Percentiles rank a stretch among this genome's conserved stretches.
phyloP scores from a whole-genome alignment of 2,329 filamentous ascomycete genomes.

The Cryphonectria radicalis region DNA sequence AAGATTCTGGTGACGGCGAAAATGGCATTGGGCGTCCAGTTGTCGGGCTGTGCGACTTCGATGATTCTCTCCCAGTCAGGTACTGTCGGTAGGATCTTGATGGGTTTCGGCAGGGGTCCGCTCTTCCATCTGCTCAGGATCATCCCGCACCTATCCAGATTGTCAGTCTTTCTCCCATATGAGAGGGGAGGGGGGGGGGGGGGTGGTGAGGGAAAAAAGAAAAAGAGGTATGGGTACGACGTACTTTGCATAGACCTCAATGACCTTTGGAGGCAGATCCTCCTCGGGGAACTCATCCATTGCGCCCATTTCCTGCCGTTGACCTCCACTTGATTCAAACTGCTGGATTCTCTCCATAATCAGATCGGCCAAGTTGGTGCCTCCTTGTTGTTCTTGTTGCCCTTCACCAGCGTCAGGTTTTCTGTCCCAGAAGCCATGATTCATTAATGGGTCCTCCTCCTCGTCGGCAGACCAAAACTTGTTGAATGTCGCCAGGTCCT shows the following conservation, averaged over 20 bases:
- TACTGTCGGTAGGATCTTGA: conserved; percentile 93
- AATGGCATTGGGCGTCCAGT: conserved; percentile 71
- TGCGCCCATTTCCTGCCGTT: conserved; percentile 54
- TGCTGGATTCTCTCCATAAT: conserved; percentile 94
- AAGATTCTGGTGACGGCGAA: conserved; percentile 94
- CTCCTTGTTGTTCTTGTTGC: conserved; percentile 44
- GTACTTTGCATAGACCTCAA: conserved; percentile 91
- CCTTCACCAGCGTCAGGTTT: conserved; percentile 46
- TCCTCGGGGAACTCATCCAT: conserved; percentile 78
- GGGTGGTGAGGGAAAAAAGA: background rate
- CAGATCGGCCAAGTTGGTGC: conserved; percentile 86
- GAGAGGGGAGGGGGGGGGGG: conserved; percentile 7
- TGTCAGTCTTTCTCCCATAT: conserved; percentile 28
- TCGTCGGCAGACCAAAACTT: conserved; percentile 77
- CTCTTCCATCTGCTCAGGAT: conserved; percentile 93
- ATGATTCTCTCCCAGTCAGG: conserved; percentile 92
- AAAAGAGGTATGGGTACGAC: conserved; percentile 31
- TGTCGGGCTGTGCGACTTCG: conserved; percentile 62
- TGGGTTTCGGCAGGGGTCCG: conserved; percentile 94
- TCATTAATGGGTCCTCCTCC: conserved; percentile 73
- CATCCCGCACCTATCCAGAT: conserved; percentile 68
- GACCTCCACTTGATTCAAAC: conserved; percentile 69
- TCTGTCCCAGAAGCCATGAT: conserved; percentile 60
- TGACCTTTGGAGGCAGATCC: conserved; percentile 80
- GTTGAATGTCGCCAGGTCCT: conserved; percentile 88